A percentile compares a stretch with the other conserved stretches of the same genome.
Conservation (phyloP, 805 yeast genomes). For the Sugiyamaella smithiae region DNA sequence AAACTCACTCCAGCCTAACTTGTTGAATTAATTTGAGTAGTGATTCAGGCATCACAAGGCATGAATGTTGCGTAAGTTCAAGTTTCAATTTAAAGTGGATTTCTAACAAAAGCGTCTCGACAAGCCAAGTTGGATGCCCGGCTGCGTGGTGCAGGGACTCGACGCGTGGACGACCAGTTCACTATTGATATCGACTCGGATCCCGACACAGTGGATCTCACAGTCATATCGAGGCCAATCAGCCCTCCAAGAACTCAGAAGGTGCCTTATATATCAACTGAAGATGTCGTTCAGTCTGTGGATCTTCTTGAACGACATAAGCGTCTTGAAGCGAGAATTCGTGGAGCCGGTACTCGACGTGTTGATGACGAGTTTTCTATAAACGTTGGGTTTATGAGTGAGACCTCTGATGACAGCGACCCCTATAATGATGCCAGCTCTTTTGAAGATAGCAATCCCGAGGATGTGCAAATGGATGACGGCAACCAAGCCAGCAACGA, state of each 20-base stretch:
- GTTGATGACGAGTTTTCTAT: conserved; percentile 8
- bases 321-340: conserved; percentile 8
- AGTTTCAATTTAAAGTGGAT: not conserved
- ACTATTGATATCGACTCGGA: conserved; percentile 9
- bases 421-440: not conserved
- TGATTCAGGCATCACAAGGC: too few relatives aligned
- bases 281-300: not conserved
- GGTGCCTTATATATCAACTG: not conserved
- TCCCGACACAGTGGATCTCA: not conserved
- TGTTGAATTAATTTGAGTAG: not conserved
- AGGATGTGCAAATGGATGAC: not conserved
- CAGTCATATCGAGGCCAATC: not conserved
- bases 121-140: conserved; percentile 19
- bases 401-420: not conserved
- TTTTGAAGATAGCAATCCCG: not conserved
- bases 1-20: not conserved
- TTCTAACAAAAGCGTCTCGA: conserved; percentile 6
- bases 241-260: not conserved
- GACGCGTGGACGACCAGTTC: conserved; percentile 16
- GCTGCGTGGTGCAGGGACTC: conserved; percentile 24
- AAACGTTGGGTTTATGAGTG: not conserved
- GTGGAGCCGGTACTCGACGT: conserved; percentile 10
- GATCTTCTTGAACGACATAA: not conserved
- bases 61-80: conserved; percentile 4
- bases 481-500: not conserved